A percentile compares a stretch with the other conserved stretches of the same genome.
Evolutionary conservation across 495 filamentous ascomycete species (phyloP).

Genomic region (Daldinia caldariorum): DNA sequence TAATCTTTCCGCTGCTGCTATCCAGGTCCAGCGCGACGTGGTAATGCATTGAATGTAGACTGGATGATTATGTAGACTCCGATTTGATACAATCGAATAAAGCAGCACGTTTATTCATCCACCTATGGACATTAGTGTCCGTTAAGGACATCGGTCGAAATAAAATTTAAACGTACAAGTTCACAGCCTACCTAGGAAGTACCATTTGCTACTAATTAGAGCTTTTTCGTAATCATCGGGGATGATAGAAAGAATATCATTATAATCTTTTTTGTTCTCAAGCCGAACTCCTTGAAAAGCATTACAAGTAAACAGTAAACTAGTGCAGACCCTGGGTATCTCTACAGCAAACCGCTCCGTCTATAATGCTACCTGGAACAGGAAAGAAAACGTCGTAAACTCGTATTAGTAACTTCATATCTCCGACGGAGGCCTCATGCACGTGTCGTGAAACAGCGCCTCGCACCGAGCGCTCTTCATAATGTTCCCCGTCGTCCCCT

Average conservation of each 20-base stretch:
- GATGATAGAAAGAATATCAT: background rate
- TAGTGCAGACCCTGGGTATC: conserved; percentile 10
- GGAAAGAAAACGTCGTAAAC: background rate
- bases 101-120: background rate
- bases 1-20: conserved; percentile 22
- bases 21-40: conserved; percentile 35
- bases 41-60: conserved; percentile 28
- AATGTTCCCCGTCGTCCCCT: conserved; percentile 44
- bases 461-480: conserved; percentile 44
- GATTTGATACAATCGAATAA: background rate
- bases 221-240: background rate
- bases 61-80: background rate
- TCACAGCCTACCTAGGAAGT: background rate
- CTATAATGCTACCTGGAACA: background rate
- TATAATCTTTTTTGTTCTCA: background rate
- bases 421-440: conserved; percentile 47
- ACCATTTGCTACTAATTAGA: background rate
- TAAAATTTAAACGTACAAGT: background rate
- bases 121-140: background rate
- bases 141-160: background rate
- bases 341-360: conserved; percentile 3
- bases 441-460: conserved; percentile 35
- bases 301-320: conserved; percentile 1
- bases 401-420: conserved; percentile 22
- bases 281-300: background rate